Evolutionary conservation across 352 stramenopile genomes (phyloP).

Genomic region (Phytophthora tentaculata): DNA sequence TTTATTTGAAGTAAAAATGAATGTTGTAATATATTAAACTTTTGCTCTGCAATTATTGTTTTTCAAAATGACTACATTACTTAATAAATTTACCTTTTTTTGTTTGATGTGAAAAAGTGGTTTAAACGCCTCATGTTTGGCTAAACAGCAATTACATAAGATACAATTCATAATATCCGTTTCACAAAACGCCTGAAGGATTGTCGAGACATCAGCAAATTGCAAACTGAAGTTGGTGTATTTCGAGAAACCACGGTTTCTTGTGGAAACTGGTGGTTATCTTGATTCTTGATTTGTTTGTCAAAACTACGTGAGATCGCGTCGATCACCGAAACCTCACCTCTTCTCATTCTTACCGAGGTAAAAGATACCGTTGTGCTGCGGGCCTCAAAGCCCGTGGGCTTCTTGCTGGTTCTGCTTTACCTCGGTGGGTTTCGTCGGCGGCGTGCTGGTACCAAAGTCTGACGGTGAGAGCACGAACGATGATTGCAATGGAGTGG

Average conservation of each 20-base stretch:
- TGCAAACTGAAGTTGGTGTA: neutral
- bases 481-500: conserved; percentile 47
- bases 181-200: neutral
- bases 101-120: too few relatives aligned
- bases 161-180: too few relatives aligned
- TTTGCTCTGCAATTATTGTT: too few relatives aligned
- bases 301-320: neutral
- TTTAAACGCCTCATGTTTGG: too few relatives aligned
- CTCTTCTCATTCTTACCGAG: neutral
- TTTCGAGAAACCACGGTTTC: neutral
- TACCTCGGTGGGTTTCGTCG: conserved; percentile 1
- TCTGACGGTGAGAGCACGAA: conserved; percentile 47
- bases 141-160: too few relatives aligned
- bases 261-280: too few relatives aligned
- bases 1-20: too few relatives aligned
- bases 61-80: too few relatives aligned
- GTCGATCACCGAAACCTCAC: conserved; percentile 18
- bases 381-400: conserved; percentile 6
- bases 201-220: neutral
- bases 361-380: conserved; percentile 5
- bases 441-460: neutral
- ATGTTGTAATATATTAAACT: too few relatives aligned
- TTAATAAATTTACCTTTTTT: too few relatives aligned
- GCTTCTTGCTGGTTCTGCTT: neutral
- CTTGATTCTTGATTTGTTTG: neutral